Conservation (phyloP, 257 asterid species). For the Fraxinus quadrangulata region DNA sequence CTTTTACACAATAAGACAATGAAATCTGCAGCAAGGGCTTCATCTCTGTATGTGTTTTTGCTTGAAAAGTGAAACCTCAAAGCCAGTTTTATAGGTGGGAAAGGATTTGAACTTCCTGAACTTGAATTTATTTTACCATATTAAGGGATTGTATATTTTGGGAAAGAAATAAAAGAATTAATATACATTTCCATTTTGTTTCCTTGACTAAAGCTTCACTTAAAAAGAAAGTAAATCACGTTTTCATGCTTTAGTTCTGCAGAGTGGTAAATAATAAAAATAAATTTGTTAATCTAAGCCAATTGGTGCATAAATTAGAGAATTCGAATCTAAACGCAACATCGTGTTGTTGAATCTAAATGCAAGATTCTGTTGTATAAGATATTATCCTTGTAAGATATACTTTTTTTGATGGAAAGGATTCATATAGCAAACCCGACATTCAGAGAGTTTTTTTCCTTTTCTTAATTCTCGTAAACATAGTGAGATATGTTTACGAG, state of each 20-base stretch:
- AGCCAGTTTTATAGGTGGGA: not conserved
- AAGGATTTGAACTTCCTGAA: not conserved
- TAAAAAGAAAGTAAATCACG: not conserved
- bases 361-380: too few species aligned
- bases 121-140: not conserved
- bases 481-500: too few species aligned
- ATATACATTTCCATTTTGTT: not conserved
- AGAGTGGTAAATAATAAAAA: not conserved
- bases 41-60: constrained; percentile 33
- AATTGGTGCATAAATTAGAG: too few species aligned
- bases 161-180: not conserved
- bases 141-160: not conserved
- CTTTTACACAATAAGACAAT: constrained; percentile 48
- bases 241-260: not conserved
- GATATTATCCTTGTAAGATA: too few species aligned
- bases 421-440: too few species aligned
- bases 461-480: not conserved
- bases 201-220: not conserved
- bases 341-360: too few species aligned
- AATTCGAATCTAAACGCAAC: too few species aligned
- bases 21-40: constrained; percentile 34
- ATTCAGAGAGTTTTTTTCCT: not conserved
- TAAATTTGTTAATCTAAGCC: not conserved
- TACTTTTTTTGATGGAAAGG: too few species aligned
- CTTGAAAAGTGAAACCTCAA: not conserved